Percentiles rank a stretch among this genome's conserved stretches.
Evolutionary conservation across 148 eudicot species (phyloP).

Genomic region (Heliamphora exappendiculata): DNA sequence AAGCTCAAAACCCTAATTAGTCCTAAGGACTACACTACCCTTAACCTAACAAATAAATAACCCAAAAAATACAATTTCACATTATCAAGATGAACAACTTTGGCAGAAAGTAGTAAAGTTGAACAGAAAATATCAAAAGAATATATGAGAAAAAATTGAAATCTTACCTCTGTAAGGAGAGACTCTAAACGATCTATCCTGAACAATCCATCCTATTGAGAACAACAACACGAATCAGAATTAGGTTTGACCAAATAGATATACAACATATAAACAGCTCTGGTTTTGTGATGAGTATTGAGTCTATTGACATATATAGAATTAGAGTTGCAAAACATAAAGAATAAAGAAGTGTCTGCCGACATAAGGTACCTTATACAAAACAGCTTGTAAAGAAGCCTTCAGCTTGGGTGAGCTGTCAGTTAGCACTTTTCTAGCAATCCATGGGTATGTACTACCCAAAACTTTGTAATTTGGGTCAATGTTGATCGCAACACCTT

Average conservation of each 20-base stretch:
- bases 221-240: slow-evolving; percentile 10
- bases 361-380: slow-evolving; percentile 72
- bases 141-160: slow-evolving; percentile 10
- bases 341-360: background rate
- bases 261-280: background rate
- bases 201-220: slow-evolving; percentile 71
- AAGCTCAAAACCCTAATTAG: too few species aligned
- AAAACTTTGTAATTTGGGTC: slow-evolving; percentile 88
- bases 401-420: slow-evolving; percentile 73
- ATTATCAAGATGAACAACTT: background rate
- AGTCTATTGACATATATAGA: too few species aligned
- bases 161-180: slow-evolving; percentile 67
- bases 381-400: slow-evolving; percentile 66
- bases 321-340: background rate
- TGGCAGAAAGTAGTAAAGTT: background rate
- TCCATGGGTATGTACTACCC: slow-evolving; percentile 95
- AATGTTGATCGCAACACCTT: slow-evolving; percentile 79
- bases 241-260: background rate
- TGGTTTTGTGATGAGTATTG: background rate
- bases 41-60: too few species aligned
- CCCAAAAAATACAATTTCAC: too few species aligned
- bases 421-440: slow-evolving; percentile 80
- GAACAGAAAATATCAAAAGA: background rate
- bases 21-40: too few species aligned
- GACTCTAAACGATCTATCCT: slow-evolving; percentile 86